Conservation (phyloP, 139 green algal genomes). For the Volvox reticuliferus region DNA sequence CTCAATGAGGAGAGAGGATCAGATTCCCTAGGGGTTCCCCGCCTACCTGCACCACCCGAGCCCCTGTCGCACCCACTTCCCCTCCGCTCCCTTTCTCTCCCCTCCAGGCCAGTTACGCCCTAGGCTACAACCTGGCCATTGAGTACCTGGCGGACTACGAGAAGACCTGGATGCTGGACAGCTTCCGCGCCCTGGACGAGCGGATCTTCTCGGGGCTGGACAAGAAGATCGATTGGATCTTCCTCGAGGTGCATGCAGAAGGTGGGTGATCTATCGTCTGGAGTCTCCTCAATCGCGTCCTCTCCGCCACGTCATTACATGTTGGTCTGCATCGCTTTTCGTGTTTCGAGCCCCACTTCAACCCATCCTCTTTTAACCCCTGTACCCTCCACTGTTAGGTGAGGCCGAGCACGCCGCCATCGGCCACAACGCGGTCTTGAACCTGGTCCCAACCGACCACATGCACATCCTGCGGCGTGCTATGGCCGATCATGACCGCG, state of each 20-base stretch:
- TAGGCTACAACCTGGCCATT: slow-evolving; percentile 96
- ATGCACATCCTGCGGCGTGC: slow-evolving; percentile 72
- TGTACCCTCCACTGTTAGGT: slow-evolving; percentile 38
- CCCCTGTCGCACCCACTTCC: neutral
- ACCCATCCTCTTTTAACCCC: neutral
- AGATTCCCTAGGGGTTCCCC: too few relatives aligned
- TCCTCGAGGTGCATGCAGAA: slow-evolving; percentile 93
- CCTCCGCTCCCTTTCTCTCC: neutral
- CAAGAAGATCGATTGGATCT: slow-evolving; percentile 86
- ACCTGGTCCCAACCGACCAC: slow-evolving; percentile 78
- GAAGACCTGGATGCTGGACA: slow-evolving; percentile 95
- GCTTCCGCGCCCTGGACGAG: slow-evolving; percentile 80
- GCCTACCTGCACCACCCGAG: neutral
- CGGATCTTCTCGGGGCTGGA: slow-evolving; percentile 62
- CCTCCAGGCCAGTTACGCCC: slow-evolving; percentile 84
- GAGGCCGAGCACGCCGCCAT: slow-evolving; percentile 95
- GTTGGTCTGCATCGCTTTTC: neutral
- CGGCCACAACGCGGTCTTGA: slow-evolving; percentile 88
- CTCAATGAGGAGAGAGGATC: too few relatives aligned
- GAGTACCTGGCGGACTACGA: slow-evolving; percentile 96
- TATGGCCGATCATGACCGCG: slow-evolving; percentile 91
- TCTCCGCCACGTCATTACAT: neutral
- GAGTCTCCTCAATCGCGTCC: neutral
- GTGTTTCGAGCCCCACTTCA: neutral
- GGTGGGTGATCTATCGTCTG: slow-evolving; percentile 52